Evolutionary conservation across 371 early-diverging fungal species (phyloP).

Genomic region (Mucor lusitanicus): DNA sequence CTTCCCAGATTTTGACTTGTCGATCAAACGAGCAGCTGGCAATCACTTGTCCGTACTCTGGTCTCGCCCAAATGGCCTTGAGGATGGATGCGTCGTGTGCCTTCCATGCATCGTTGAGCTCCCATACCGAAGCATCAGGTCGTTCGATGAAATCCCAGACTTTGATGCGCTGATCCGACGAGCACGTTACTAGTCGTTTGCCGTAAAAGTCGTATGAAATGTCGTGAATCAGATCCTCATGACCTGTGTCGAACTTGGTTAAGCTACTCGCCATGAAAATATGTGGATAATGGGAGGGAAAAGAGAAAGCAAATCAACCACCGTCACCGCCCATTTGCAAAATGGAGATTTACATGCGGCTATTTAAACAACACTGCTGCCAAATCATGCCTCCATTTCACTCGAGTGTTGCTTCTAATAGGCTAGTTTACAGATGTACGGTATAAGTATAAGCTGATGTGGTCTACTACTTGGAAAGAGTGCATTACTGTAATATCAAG

Average conservation of each 20-base stretch:
- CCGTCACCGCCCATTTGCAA: background rate
- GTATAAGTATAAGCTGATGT: no score
- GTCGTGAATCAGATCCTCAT: slow-evolving; percentile 95
- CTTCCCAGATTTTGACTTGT: slow-evolving; percentile 90
- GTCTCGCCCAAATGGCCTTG: slow-evolving; percentile 89
- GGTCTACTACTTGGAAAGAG: no score
- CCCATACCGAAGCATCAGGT: slow-evolving; percentile 74
- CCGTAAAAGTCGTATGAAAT: slow-evolving; percentile 93
- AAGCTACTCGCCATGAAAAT: slow-evolving; percentile 25
- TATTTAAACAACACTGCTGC: background rate
- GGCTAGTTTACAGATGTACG: no score
- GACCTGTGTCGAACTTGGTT: slow-evolving; percentile 71
- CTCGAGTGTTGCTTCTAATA: no score
- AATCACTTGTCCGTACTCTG: slow-evolving; percentile 91
- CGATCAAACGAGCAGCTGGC: slow-evolving; percentile 93
- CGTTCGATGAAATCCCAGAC: slow-evolving; percentile 81
- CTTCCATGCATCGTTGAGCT: slow-evolving; percentile 84
- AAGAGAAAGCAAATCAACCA: background rate
- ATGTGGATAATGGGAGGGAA: background rate
- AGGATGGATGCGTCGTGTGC: slow-evolving; percentile 90
- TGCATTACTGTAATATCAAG: no score
- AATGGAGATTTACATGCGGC: background rate
- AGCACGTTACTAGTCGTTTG: slow-evolving; percentile 83
- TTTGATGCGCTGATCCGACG: slow-evolving; percentile 91
- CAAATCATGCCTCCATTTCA: no score